Evolutionary conservation across 164 flowering plant genomes (phyloP).

Genomic region (Macadamia tetraphylla): DNA sequence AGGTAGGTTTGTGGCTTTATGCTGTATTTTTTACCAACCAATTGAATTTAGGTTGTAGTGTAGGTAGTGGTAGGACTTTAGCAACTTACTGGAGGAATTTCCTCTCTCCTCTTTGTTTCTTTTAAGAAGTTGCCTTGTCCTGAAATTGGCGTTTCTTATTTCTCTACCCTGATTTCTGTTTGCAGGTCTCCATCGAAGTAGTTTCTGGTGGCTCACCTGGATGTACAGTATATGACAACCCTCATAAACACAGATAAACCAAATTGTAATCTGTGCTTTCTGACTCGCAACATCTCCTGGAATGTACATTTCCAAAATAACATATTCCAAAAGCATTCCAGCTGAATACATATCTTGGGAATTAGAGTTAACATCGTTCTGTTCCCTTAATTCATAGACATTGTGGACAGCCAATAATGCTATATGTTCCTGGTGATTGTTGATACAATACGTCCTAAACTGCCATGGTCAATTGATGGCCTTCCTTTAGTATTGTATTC

Average conservation of each 20-base stretch:
- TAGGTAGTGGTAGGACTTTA: not conserved
- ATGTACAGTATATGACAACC: constrained; percentile 21
- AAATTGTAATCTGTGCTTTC: constrained; percentile 6
- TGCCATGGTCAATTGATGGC: too few species aligned
- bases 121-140: too few species aligned
- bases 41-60: not conserved
- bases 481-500: too few species aligned
- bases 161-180: not conserved
- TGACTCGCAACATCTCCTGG: not conserved
- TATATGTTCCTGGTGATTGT: too few species aligned
- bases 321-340: too few species aligned
- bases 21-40: not conserved
- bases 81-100: not conserved
- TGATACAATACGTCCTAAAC: too few species aligned
- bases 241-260: constrained; percentile 11
- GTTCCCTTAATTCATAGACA: too few species aligned
- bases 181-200: constrained; percentile 15
- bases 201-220: constrained; percentile 9
- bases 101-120: not conserved
- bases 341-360: too few species aligned
- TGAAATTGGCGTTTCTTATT: not conserved
- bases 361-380: too few species aligned
- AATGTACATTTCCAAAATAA: constrained; percentile 5
- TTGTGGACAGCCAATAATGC: too few species aligned
- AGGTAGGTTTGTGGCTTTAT: too few species aligned